Percentiles rank a stretch among this genome's conserved stretches.
These are phyloP conservation scores for Cryptococcus sp. DNA, from an alignment of 1,284 basidiomycete genomes.

Conservation along the genomic window DNA sequence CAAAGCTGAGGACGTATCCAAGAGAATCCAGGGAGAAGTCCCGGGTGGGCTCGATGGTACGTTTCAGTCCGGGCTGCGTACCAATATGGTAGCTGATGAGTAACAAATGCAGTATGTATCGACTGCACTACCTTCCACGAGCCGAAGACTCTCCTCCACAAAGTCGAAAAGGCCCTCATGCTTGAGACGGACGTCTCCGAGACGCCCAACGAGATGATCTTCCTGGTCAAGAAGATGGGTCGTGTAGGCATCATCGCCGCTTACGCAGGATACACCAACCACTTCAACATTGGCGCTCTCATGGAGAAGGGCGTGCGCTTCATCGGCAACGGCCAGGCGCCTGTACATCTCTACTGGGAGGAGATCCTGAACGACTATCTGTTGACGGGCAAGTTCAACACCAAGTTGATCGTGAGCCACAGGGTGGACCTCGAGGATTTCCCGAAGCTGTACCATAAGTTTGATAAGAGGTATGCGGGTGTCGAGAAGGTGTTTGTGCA, in stretches of 20 bases:
- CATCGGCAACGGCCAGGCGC: constrained; percentile 67
- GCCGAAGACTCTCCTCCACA: constrained; percentile 62
- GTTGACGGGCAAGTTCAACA: constrained; percentile 65
- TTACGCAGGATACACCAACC: constrained; percentile 61
- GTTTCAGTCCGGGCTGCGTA: too few relatives aligned
- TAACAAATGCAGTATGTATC: constrained; percentile 42
- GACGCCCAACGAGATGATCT: constrained; percentile 57
- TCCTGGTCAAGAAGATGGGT: constrained; percentile 63
- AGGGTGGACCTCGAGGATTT: constrained; percentile 63
- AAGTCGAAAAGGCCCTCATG: constrained; percentile 65
- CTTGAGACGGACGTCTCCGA: constrained; percentile 73
- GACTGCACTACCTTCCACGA: constrained; percentile 63
- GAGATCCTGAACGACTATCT: constrained; percentile 61
- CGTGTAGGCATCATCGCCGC: constrained; percentile 62
- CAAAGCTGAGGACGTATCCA: constrained; percentile 59
- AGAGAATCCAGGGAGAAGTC: constrained; percentile 60
- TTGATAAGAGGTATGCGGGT: constrained; percentile 60
- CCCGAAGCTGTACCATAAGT: constrained; percentile 52
- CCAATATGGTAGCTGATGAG: background rate
- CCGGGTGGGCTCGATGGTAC: constrained; percentile 63
- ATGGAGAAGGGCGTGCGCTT: constrained; percentile 71
- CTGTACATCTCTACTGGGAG: constrained; percentile 70
- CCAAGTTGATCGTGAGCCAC: constrained; percentile 60
- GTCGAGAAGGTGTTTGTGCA: constrained; percentile 66
- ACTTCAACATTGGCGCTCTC: constrained; percentile 63